Conservation (phyloP, 306 rosid genomes). For the Cajanus cajan region DNA sequence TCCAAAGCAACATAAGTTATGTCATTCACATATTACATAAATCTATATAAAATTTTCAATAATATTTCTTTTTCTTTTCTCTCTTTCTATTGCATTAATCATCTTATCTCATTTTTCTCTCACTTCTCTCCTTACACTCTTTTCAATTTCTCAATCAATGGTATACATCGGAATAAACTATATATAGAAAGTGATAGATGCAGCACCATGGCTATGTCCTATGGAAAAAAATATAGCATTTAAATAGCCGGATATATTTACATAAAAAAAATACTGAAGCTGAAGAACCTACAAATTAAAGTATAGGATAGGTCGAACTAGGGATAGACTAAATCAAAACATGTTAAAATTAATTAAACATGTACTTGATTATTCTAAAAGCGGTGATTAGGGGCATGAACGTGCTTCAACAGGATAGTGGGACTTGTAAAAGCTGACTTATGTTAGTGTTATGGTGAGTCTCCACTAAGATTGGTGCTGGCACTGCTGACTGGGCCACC, state of each 20-base stretch:
- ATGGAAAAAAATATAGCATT: not conserved
- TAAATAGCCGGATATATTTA: slow-evolving; percentile 10
- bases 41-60: not conserved
- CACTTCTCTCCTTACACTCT: not conserved
- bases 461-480: slow-evolving; percentile 67
- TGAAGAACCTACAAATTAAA: not conserved
- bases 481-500: slow-evolving; percentile 44
- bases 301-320: slow-evolving; percentile 1
- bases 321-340: not conserved
- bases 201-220: slow-evolving; percentile 17
- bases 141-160: not conserved
- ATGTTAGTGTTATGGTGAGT: slow-evolving; percentile 64
- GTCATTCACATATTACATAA: not conserved
- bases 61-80: not conserved
- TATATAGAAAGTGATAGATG: slow-evolving; percentile 11
- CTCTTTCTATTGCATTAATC: not conserved
- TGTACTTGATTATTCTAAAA: slow-evolving; percentile 24
- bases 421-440: slow-evolving; percentile 47
- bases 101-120: not conserved
- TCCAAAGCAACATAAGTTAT: not conserved
- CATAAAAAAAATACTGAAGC: slow-evolving; percentile 9
- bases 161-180: slow-evolving; percentile 21
- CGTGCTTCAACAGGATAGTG: slow-evolving; percentile 28
- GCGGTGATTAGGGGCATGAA: slow-evolving; percentile 28
- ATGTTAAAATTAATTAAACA: slow-evolving; percentile 28